Percentiles rank a stretch among this genome's conserved stretches.
These are phyloP conservation scores for Aspergillus alliaceus DNA, from an alignment of 2,329 filamentous ascomycete species.

Conservation along the genomic window DNA sequence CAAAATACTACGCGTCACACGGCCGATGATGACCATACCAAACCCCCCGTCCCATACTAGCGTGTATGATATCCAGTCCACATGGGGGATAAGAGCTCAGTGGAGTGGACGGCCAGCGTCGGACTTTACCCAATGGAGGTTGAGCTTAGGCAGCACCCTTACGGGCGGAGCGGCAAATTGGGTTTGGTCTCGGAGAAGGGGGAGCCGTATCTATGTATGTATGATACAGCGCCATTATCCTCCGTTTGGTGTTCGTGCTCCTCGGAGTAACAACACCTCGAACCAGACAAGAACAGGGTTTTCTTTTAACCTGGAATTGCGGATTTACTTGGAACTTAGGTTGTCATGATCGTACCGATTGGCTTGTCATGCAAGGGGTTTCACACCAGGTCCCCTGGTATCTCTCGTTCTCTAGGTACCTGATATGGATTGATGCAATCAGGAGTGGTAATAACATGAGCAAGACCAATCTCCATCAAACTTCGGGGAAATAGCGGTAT, in stretches of 20 bases:
- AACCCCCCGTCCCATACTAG: background rate
- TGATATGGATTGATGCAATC: background rate
- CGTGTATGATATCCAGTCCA: background rate
- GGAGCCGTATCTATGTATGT: no score
- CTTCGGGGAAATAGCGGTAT: background rate
- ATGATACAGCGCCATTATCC: background rate
- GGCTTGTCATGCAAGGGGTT: background rate
- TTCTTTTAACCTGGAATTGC: background rate
- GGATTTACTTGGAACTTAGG: no score
- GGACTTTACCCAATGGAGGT: conserved; percentile 1
- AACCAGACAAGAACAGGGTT: no score
- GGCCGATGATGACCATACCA: background rate
- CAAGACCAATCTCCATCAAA: background rate
- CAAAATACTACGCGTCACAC: background rate
- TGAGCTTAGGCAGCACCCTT: conserved; percentile 2
- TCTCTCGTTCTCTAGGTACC: background rate
- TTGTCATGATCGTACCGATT: background rate
- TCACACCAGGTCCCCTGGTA: background rate
- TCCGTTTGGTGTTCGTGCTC: background rate
- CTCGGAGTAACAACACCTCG: background rate
- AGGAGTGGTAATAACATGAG: background rate
- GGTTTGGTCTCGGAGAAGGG: background rate
- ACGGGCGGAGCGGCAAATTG: conserved; percentile 4
- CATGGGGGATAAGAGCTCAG: background rate
- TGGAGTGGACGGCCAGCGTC: conserved; percentile 1